Evolutionary conservation across 371 early-diverging fungal genomes (phyloP), one percentile per base, ranked within the genome.

Genomic region (Catenaria anguillulae): DNA sequence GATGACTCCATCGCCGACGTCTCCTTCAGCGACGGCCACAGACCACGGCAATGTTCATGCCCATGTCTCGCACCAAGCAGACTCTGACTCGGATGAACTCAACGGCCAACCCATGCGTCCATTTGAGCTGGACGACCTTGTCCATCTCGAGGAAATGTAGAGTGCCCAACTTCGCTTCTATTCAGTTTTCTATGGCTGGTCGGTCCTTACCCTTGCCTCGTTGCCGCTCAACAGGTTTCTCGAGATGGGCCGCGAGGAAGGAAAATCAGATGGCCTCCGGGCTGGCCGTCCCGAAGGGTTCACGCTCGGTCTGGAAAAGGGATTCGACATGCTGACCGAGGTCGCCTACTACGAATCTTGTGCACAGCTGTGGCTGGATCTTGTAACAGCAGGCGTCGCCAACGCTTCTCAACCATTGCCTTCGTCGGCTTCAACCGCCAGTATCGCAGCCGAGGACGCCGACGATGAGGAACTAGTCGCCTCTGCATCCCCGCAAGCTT

Each of bases 131-230:
- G 26, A 24, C 24, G 56, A 56, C 26, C 56, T 56, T 1, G 24
- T 56, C 26, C 56, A 56, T 24, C 56, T 56, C 23, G 56, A 56
- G 26, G 56, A 56, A 10, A 33, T 56, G 56, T 56, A 26, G 54
- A 8, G 37, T 17, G 23, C 24, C 46, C 23, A 17, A 24, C n/a
- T 46, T 24, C 46, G n/a, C n/a, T n/a, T n/a, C n/a, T n/a, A n/a
- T n/a, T n/a, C n/a, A 26, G 54, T 54, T 4, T 17, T 10, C 24
- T 10, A 17, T 5, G 46, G 21, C 46, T 24, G 8, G 46, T n/a
- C 46, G 24, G 8, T 4, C 24, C n/a, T n/a, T 24, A 46, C 33
- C 8, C 54, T 4, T 33, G 6, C 54, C 54, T 54, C 26, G 31
- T 17, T 15, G 8, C 54, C 17, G 8, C 54, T 4, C 33, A 56